These are phyloP conservation scores for Pulveroboletus sp. DNA, from an alignment of 768 basidiomycete species.

Conservation along the genomic window DNA sequence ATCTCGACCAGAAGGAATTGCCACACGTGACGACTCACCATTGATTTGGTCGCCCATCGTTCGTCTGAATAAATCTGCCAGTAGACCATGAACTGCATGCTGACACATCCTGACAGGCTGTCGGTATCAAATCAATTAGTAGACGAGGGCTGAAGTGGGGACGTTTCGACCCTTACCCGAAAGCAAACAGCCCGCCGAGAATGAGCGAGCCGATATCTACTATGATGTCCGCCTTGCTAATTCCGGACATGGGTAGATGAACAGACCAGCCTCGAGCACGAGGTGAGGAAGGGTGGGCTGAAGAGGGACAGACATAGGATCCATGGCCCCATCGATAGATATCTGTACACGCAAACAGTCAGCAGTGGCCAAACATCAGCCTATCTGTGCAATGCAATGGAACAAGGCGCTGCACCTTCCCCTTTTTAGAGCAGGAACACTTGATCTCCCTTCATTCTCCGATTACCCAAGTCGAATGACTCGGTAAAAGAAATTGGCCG, in stretches of 20 bases:
- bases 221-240: neutral
- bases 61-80: constrained; percentile 16
- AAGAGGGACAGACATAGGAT: neutral
- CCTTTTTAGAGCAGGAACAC: too few relatives aligned
- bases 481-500: too few relatives aligned
- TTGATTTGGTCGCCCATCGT: constrained; percentile 11
- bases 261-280: neutral
- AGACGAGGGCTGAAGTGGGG: neutral
- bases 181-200: constrained; percentile 23
- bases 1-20: neutral
- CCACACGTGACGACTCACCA: constrained; percentile 10
- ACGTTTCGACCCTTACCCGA: constrained; percentile 7
- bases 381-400: too few relatives aligned
- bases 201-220: constrained; percentile 17
- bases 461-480: too few relatives aligned
- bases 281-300: neutral
- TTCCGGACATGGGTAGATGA: constrained; percentile 2
- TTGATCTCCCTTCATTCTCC: too few relatives aligned
- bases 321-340: neutral
- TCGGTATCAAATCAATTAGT: neutral
- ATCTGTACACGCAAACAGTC: constrained; percentile 2
- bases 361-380: too few relatives aligned
- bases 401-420: too few relatives aligned
- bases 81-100: constrained; percentile 25
- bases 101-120: constrained; percentile 25